Evolutionary conservation across 495 filamentous ascomycete species (phyloP).

Genomic region (Aspergillus mulundensis): DNA sequence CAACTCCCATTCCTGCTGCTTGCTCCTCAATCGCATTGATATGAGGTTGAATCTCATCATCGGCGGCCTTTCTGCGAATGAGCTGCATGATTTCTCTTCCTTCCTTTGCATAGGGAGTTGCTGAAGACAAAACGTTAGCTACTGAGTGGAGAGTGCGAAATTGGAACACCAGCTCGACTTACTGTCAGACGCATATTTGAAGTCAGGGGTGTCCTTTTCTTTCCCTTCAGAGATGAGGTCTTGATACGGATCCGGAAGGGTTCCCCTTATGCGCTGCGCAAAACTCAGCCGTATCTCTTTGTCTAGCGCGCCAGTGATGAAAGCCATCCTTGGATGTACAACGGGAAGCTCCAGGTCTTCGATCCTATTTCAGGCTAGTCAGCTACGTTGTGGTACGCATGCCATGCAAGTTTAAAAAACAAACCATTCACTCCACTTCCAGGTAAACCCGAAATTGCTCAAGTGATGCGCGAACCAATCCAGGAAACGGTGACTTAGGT

Average conservation of each 20-base stretch:
- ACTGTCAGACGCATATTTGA: slow-evolving; percentile 84
- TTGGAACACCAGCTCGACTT: slow-evolving; percentile 31
- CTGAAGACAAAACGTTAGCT: slow-evolving; percentile 37
- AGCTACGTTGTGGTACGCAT: neutral
- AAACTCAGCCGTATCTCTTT: slow-evolving; percentile 98
- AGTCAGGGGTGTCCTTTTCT: slow-evolving; percentile 89
- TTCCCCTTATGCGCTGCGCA: slow-evolving; percentile 91
- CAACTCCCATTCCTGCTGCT: slow-evolving; percentile 59
- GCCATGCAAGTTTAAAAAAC: slow-evolving; percentile 9
- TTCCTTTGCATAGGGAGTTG: slow-evolving; percentile 73
- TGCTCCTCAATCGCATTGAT: slow-evolving; percentile 73
- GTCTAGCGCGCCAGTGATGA: slow-evolving; percentile 84
- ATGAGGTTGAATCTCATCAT: slow-evolving; percentile 72
- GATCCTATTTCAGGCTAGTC: slow-evolving; percentile 44
- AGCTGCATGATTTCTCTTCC: slow-evolving; percentile 74
- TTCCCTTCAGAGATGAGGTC: slow-evolving; percentile 77
- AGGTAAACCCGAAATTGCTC: slow-evolving; percentile 98
- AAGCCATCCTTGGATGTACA: slow-evolving; percentile 84
- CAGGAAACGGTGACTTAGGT: slow-evolving; percentile 80
- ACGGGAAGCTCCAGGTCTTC: slow-evolving; percentile 75
- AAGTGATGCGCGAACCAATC: slow-evolving; percentile 99
- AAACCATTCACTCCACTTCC: slow-evolving; percentile 98
- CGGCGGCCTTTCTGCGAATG: slow-evolving; percentile 75
- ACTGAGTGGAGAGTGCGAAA: neutral
- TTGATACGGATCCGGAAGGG: slow-evolving; percentile 81